A percentile compares a stretch with the other conserved stretches of the same genome.
phyloP scores from a whole-genome alignment of 352 stramenopile species.

The Elongisporangium prolatum region DNA sequence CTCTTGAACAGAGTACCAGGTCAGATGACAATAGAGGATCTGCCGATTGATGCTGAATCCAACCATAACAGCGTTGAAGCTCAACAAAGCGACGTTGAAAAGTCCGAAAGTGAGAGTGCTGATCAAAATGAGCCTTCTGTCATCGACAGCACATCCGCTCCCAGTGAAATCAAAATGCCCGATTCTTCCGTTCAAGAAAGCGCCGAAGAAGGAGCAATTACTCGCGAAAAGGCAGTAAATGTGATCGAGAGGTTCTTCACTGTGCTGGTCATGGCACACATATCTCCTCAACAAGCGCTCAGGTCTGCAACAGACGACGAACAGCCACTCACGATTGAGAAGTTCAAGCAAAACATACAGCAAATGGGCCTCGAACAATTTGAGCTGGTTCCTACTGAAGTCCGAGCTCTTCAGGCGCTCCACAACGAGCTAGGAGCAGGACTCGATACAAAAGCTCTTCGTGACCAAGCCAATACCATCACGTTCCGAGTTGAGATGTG shows the following conservation, averaged over 20 bases:
- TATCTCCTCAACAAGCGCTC: conserved; percentile 10
- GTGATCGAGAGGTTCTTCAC: conserved; percentile 22
- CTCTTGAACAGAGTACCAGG: neutral
- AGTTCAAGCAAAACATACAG: conserved; percentile 7
- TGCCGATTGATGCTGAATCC: neutral
- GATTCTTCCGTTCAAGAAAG: neutral
- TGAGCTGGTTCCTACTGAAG: conserved; percentile 11
- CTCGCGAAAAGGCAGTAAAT: conserved; percentile 2
- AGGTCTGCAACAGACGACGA: conserved; percentile 3
- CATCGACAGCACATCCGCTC: neutral
- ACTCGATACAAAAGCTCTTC: conserved; percentile 6
- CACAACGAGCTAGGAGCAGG: neutral
- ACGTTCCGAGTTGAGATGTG: conserved; percentile 40
- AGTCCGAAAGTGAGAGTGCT: neutral
- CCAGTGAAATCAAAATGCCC: neutral
- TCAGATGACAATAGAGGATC: neutral
- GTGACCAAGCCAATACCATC: conserved; percentile 18
- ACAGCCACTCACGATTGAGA: neutral
- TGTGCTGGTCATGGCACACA: conserved; percentile 16
- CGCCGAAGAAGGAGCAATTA: neutral
- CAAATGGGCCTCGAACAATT: neutral
- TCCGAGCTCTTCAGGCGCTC: conserved; percentile 5
- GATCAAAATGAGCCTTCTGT: neutral
- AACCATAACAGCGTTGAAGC: neutral
- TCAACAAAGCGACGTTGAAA: neutral